Evolutionary conservation across 768 basidiomycete species (phyloP), one percentile per base, ranked within the genome.

Genomic region (Boletus insuetus): DNA sequence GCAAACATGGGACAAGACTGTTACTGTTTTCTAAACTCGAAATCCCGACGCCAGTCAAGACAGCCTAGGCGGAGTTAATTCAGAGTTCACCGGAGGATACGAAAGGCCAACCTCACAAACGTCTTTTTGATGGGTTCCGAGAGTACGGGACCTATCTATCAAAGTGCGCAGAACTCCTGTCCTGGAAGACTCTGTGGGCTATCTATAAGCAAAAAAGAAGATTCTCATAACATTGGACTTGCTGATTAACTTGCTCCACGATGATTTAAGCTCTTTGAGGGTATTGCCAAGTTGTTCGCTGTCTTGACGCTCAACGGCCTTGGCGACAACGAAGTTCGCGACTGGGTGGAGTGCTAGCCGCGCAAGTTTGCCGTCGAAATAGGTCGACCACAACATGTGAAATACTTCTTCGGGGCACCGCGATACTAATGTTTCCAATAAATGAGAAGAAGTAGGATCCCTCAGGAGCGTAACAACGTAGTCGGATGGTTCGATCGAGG

Each of bases 241-340:
- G 89, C 93, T 82, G 42, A 89, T 84, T 41, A 87, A 64, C 58
- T 82, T 91, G 50, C 67, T 71, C 81, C 89, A 83, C 39, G 76
- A 67, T 35, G 69, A 75, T 44, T 75, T 69, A 34, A 94, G 74
- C 64, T 94, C 91, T n/a, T 70, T 62, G 43, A 85, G 78, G 16
- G 82, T 76, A 6, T 73, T 75, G 1, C 69, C 68, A 34, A 98
- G 66, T 56, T 89, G 83, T 5, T 73, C 71, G 17, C 71, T 75
- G n/a, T 80, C 75, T 13, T 85, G 68, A 44, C 91, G 77, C 47
- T 83, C 82, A 26, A 95, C 60, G 1, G 87, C 89, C 68, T 85
- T 87, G 1, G 94, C 88, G 6, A 94, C 77, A 20, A 98, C 94
- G 63, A 94, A 99, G 66, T 98, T 99, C 13, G 91, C 94, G 3